phyloP scores from a whole-genome alignment of 2,329 filamentous ascomycete genomes.

The Raffaelea arxii region DNA sequence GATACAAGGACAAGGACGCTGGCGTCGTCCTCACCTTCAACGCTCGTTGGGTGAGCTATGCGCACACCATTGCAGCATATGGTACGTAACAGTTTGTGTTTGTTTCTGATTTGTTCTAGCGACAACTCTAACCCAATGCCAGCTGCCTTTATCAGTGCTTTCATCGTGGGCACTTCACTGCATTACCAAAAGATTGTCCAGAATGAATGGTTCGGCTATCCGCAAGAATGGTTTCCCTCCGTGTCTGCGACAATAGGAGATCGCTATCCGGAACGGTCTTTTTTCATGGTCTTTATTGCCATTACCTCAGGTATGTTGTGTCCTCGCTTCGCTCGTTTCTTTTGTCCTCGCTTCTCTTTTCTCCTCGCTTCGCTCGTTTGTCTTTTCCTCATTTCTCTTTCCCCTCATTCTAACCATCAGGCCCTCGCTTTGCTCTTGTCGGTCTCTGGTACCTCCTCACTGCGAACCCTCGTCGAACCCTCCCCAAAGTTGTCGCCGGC shows the following conservation, averaged over 20 bases:
- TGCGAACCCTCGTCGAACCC: constrained; percentile 58
- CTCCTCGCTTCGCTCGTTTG: constrained; percentile 71
- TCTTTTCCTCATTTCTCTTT: constrained; percentile 56
- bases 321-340: constrained; percentile 68
- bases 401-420: constrained; percentile 31
- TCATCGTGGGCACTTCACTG: constrained; percentile 68
- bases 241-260: constrained; percentile 97
- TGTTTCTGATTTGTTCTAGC: background rate
- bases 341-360: constrained; percentile 86
- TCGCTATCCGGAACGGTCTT: constrained; percentile 88
- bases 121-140: background rate
- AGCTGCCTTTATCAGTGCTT: constrained; percentile 80
- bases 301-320: constrained; percentile 66
- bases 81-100: constrained; percentile 33
- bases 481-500: constrained; percentile 72
- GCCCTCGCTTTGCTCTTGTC: constrained; percentile 83
- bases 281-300: constrained; percentile 96
- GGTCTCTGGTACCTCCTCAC: constrained; percentile 89
- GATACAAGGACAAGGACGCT: constrained; percentile 56
- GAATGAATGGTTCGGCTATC: constrained; percentile 93
- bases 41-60: constrained; percentile 83
- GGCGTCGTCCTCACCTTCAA: constrained; percentile 57
- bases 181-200: constrained; percentile 97
- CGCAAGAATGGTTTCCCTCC: constrained; percentile 92
- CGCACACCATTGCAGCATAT: constrained; percentile 78